Conservation (phyloP, 495 filamentous ascomycete genomes). For the Penicillium robsamsonii region DNA sequence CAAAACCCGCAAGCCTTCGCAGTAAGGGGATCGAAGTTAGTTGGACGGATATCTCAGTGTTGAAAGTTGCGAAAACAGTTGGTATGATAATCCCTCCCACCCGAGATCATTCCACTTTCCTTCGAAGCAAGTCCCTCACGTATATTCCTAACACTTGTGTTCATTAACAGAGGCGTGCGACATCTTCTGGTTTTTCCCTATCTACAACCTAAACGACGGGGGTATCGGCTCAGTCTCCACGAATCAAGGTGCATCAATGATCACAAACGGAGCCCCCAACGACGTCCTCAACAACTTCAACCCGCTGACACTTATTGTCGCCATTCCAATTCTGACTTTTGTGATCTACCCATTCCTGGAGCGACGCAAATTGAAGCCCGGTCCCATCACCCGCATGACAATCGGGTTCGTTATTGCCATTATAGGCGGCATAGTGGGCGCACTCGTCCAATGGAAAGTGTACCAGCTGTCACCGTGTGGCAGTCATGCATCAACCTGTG, state of each 20-base stretch:
- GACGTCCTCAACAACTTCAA: constrained; percentile 71
- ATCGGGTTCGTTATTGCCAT: constrained; percentile 60
- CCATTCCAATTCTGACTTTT: constrained; percentile 61
- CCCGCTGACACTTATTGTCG: constrained; percentile 63
- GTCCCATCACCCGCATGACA: constrained; percentile 65
- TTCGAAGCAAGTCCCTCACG: neutral
- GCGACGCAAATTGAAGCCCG: constrained; percentile 46
- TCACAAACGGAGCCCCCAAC: constrained; percentile 67
- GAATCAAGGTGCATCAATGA: constrained; percentile 60
- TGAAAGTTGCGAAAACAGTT: constrained; percentile 47
- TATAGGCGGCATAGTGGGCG: constrained; percentile 55
- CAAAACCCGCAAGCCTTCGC: constrained; percentile 58
- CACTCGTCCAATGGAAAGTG: constrained; percentile 62
- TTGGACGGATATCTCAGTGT: constrained; percentile 47
- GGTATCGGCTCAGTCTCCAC: constrained; percentile 45
- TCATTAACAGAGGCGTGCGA: constrained; percentile 39
- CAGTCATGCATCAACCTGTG: constrained; percentile 50
- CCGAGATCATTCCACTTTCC: neutral
- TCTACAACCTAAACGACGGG: constrained; percentile 50
- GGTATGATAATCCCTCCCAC: constrained; percentile 4
- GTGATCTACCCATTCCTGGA: constrained; percentile 61
- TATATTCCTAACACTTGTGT: neutral
- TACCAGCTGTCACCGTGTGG: constrained; percentile 55
- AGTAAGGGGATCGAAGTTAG: constrained; percentile 41
- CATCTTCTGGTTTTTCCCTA: constrained; percentile 55